These are phyloP conservation scores for Cutaneotrichosporon curvatum DNA, from an alignment of 1,284 basidiomycete genomes.

Conservation along the genomic window DNA sequence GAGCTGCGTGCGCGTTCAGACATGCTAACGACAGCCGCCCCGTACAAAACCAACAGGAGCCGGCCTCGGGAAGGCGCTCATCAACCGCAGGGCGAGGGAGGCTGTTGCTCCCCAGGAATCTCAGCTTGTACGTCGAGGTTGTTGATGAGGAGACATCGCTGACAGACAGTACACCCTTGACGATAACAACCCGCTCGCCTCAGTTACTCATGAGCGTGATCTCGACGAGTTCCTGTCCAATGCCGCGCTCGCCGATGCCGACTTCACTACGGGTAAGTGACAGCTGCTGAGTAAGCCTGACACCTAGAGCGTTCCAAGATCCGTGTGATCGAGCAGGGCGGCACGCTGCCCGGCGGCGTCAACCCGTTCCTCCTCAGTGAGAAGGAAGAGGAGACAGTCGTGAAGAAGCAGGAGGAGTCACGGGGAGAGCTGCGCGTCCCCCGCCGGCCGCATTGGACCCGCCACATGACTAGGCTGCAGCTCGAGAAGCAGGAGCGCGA, in stretches of 20 bases:
- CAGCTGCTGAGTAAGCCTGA: not conserved
- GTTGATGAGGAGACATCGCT: not conserved
- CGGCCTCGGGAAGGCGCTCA: constrained; percentile 83
- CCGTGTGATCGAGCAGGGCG: constrained; percentile 70
- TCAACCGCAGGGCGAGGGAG: constrained; percentile 79
- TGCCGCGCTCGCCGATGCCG: constrained; percentile 85
- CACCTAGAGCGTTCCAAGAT: constrained; percentile 77
- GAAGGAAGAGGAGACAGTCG: constrained; percentile 70
- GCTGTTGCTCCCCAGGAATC: constrained; percentile 63
- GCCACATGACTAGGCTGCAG: constrained; percentile 63
- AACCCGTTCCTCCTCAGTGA: constrained; percentile 85
- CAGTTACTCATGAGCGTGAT: constrained; percentile 92
- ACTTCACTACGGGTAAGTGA: constrained; percentile 86
- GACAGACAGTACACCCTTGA: constrained; percentile 67
- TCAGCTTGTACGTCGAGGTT: constrained; percentile 56
- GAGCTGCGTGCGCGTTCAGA: not conserved
- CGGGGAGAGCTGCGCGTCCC: constrained; percentile 71
- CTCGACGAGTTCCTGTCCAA: constrained; percentile 95
- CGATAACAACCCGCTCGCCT: constrained; percentile 67
- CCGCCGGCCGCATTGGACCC: constrained; percentile 69
- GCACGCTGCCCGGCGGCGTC: constrained; percentile 21
- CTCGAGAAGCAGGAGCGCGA: constrained; percentile 81
- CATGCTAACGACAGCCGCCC: constrained; percentile 20
- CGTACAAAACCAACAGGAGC: constrained; percentile 45
- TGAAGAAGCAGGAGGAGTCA: constrained; percentile 66